A percentile compares a stretch with the other conserved stretches of the same genome.
Evolutionary conservation across 805 yeast genomes (phyloP).

Genomic region (Pichia deserticola): DNA sequence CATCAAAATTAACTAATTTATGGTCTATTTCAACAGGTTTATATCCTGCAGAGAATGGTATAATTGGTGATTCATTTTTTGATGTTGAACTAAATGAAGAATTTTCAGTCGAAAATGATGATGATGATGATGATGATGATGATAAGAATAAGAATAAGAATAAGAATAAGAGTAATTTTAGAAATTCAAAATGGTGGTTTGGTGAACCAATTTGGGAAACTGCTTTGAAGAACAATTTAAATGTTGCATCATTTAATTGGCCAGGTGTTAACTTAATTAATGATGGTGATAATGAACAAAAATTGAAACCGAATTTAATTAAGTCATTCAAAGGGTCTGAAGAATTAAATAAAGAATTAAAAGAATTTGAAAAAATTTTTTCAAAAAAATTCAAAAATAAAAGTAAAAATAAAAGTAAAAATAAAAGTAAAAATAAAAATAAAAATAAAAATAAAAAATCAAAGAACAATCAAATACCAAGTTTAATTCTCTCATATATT

Average conservation of each 20-base stretch:
- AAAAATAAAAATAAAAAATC: not conserved
- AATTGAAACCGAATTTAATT: slow-evolving; percentile 40
- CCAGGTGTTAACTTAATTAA: slow-evolving; percentile 64
- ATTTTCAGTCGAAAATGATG: slow-evolving; percentile 29
- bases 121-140: no score
- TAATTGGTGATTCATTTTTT: slow-evolving; percentile 73
- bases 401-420: not conserved
- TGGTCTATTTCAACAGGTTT: slow-evolving; percentile 88
- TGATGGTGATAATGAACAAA: slow-evolving; percentile 20
- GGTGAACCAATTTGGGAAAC: slow-evolving; percentile 89
- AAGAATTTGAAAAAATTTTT: slow-evolving; percentile 58
- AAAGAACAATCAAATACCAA: slow-evolving; percentile 45
- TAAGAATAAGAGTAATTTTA: slow-evolving; percentile 31
- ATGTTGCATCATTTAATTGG: slow-evolving; percentile 89
- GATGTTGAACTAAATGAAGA: slow-evolving; percentile 50
- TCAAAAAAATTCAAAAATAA: slow-evolving; percentile 31
- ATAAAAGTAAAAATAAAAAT: not conserved
- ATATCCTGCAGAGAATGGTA: slow-evolving; percentile 78
- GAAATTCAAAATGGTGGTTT: slow-evolving; percentile 69
- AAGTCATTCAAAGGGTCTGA: slow-evolving; percentile 65
- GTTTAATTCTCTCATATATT: slow-evolving; percentile 67
- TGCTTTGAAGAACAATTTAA: slow-evolving; percentile 52
- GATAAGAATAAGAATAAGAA: no score
- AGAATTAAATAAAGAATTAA: slow-evolving; percentile 45
- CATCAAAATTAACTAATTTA: slow-evolving; percentile 86